Conservation (phyloP, 306 rosid genomes). For the Delonix regia region DNA sequence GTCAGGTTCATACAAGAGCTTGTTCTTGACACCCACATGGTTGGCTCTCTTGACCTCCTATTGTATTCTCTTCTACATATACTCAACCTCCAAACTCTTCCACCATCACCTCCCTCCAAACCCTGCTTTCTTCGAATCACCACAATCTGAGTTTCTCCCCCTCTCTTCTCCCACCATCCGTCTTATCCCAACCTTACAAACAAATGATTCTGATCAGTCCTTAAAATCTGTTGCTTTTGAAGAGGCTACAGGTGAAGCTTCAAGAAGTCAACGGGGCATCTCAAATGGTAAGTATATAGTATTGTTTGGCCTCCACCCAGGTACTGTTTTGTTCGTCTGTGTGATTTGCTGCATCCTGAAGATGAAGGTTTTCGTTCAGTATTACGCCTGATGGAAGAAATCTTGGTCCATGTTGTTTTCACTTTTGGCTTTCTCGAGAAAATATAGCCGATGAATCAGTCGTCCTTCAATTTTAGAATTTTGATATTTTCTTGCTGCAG, state of each 20-base stretch:
- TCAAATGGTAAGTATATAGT: conserved; percentile 42
- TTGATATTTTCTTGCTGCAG: neutral
- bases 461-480: neutral
- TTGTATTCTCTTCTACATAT: conserved; percentile 55
- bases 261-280: conserved; percentile 42
- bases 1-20: conserved; percentile 29
- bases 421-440: neutral
- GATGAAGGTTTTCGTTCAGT: neutral
- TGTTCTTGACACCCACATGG: conserved; percentile 58
- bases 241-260: conserved; percentile 1
- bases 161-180: neutral
- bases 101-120: conserved; percentile 30
- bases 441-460: neutral
- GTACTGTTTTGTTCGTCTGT: neutral
- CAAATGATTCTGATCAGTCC: conserved; percentile 22
- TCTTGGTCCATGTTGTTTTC: neutral
- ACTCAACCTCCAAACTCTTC: conserved; percentile 57
- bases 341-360: neutral
- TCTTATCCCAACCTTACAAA: conserved; percentile 9
- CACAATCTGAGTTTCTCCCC: neutral
- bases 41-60: conserved; percentile 56
- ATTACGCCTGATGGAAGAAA: neutral
- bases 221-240: conserved; percentile 23
- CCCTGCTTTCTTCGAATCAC: conserved; percentile 28
- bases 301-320: neutral